Conservation (phyloP, 495 filamentous ascomycete species). For the Echria macrotheca region DNA sequence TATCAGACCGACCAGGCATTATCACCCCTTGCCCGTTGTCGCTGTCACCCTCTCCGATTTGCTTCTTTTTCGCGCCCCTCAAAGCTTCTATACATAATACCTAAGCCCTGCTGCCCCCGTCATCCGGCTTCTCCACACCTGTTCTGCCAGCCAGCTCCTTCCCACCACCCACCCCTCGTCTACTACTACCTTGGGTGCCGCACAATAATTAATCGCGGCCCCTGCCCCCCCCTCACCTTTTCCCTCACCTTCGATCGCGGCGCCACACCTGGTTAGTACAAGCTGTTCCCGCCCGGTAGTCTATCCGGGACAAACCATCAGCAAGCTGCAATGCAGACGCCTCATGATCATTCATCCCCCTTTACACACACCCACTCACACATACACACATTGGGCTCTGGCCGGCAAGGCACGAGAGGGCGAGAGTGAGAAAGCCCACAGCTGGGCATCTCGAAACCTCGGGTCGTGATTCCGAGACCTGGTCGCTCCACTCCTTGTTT, state of each 20-base stretch:
- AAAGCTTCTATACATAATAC: conserved; percentile 20
- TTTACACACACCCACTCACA: not conserved
- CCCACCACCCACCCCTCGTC: conserved; percentile 5
- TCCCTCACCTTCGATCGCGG: conserved; percentile 5
- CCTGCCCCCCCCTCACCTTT: conserved; percentile 12
- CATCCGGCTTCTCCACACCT: conserved; percentile 10
- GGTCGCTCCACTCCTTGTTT: conserved; percentile 30
- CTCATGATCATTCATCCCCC: too few relatives aligned
- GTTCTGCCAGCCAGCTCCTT: not conserved
- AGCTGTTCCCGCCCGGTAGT: not conserved
- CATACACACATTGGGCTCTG: conserved; percentile 11
- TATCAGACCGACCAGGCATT: conserved; percentile 18
- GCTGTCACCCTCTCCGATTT: conserved; percentile 11
- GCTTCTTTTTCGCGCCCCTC: conserved; percentile 18
- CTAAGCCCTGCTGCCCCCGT: conserved; percentile 4
- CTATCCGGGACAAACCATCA: not conserved
- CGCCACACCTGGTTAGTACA: conserved; percentile 10
- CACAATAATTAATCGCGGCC: conserved; percentile 12
- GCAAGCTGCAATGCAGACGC: not conserved
- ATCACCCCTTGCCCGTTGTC: conserved; percentile 24
- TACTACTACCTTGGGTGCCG: conserved; percentile 2
- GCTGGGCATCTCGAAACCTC: conserved; percentile 39
- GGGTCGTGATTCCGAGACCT: conserved; percentile 41
- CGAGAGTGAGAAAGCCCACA: conserved; percentile 24
- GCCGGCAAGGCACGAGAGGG: too few relatives aligned